Conservation (phyloP, 768 basidiomycete genomes). For the Erythrobasidium yunnanense region DNA sequence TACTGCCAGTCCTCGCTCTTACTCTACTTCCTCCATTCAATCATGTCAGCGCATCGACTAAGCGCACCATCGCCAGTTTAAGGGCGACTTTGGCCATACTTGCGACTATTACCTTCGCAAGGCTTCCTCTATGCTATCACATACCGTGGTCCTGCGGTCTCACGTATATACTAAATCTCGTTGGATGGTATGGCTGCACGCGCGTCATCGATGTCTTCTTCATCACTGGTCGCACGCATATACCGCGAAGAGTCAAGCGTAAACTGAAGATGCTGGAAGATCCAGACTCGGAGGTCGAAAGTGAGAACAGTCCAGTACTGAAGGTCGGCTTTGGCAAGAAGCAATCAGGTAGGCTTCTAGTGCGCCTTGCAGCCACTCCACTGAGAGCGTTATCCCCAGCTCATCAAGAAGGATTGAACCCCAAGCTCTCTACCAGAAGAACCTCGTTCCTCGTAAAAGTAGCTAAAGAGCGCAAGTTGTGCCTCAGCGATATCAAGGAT, state of each 20-base stretch:
- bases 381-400: background rate
- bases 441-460: background rate
- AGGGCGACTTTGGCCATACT: background rate
- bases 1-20: conserved; percentile 10
- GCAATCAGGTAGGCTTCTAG: background rate
- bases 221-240: background rate
- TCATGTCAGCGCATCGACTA: background rate
- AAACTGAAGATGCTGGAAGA: conserved; percentile 14
- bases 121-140: conserved; percentile 12
- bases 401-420: background rate
- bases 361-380: background rate
- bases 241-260: conserved; percentile 14
- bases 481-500: background rate
- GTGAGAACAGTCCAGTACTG: no score
- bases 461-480: background rate
- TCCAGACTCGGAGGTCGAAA: conserved; percentile 18
- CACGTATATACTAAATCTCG: conserved; percentile 20
- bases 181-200: conserved; percentile 16
- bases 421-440: background rate
- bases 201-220: conserved; percentile 16
- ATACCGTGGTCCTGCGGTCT: conserved; percentile 19
- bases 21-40: conserved; percentile 19
- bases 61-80: background rate
- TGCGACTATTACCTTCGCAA: conserved; percentile 7
- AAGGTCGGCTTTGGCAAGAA: no score